These are phyloP conservation scores for Pleurotus djamor DNA, from an alignment of 768 basidiomycete species.

Conservation along the genomic window DNA sequence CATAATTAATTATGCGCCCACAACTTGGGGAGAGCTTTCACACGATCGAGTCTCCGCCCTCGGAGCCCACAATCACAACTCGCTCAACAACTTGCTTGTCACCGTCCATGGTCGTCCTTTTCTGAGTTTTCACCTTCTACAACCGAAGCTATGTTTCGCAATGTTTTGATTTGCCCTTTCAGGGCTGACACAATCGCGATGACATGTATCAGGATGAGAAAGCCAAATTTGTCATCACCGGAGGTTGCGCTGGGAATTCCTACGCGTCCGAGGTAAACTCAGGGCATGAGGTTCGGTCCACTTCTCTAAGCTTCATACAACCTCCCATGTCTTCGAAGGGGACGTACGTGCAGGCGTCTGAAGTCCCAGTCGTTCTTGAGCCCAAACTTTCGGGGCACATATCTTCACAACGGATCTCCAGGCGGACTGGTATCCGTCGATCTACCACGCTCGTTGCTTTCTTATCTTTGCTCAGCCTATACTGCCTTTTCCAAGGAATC, in stretches of 20 bases:
- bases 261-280: not conserved
- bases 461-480: constrained; percentile 1
- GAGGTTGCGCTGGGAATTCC: too few species aligned
- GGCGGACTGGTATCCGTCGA: not conserved
- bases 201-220: not conserved
- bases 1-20: too few species aligned
- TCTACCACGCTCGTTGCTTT: not conserved
- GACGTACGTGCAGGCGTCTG: not conserved
- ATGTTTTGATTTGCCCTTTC: not conserved
- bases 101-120: too few species aligned
- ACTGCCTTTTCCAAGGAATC: constrained; percentile 7
- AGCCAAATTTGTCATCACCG: too few species aligned
- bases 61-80: too few species aligned
- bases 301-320: not conserved
- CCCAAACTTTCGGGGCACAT: not conserved
- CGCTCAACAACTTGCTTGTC: too few species aligned
- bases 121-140: too few species aligned
- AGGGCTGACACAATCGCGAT: not conserved
- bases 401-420: not conserved
- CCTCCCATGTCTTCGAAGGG: not conserved
- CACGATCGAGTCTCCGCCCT: too few species aligned
- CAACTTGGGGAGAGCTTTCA: too few species aligned
- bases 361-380: not conserved
- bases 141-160: too few species aligned
- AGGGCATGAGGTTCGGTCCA: not conserved